Conservation (phyloP, 2,329 filamentous ascomycete genomes). For the Geosmithia flava region DNA sequence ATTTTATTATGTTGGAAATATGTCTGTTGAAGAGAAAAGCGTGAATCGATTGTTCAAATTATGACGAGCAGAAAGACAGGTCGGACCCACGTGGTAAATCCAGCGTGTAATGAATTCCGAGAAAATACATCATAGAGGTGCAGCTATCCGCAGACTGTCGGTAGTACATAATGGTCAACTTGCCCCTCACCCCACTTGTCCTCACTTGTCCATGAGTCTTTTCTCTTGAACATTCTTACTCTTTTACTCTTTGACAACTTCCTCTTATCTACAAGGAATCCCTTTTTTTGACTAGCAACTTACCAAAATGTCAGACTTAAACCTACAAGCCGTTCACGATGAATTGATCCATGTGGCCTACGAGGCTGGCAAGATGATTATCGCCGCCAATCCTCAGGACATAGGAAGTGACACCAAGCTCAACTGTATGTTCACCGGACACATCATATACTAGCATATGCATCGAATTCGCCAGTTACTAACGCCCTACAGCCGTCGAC, state of each 20-base stretch:
- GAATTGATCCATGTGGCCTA: slow-evolving; percentile 46
- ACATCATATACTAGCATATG: not conserved
- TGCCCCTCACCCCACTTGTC: not conserved
- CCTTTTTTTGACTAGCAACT: too few relatives aligned
- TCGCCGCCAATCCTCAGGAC: slow-evolving; percentile 45
- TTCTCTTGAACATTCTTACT: too few relatives aligned
- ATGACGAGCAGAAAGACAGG: too few relatives aligned
- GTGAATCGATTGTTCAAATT: too few relatives aligned
- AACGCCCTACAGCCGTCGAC: slow-evolving; percentile 40
- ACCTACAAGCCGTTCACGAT: slow-evolving; percentile 51
- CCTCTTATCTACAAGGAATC: too few relatives aligned
- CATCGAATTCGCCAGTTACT: not conserved
- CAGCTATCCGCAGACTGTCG: too few relatives aligned
- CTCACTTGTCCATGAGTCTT: not conserved
- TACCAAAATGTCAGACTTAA: slow-evolving; percentile 37
- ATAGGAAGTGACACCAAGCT: slow-evolving; percentile 48
- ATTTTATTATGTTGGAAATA: not conserved
- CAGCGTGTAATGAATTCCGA: too few relatives aligned
- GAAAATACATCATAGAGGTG: too few relatives aligned
- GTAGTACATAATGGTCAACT: not conserved
- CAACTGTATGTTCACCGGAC: slow-evolving; percentile 37
- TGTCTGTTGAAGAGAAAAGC: too few relatives aligned
- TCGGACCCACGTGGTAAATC: too few relatives aligned
- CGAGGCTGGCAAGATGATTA: slow-evolving; percentile 53
- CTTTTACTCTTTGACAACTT: too few relatives aligned